Conservation (phyloP, 2,329 filamentous ascomycete genomes). For the Colletotrichum horii region DNA sequence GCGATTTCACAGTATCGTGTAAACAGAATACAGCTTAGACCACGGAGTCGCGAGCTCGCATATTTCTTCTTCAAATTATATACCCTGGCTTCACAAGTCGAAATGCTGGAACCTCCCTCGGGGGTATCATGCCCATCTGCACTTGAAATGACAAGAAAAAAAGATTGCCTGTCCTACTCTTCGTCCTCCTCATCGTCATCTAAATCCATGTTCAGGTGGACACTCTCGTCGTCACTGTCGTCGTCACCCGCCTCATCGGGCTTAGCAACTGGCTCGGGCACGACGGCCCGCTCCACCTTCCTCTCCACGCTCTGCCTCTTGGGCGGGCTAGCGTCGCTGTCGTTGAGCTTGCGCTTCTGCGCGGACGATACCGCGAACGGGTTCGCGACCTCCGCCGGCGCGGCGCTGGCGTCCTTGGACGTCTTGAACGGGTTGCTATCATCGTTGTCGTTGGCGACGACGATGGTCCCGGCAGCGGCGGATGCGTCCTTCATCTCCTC, state of each 20-base stretch:
- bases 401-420: slow-evolving; percentile 22
- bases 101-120: neutral
- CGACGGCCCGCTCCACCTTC: neutral
- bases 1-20: slow-evolving; percentile 8
- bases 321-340: slow-evolving; percentile 28
- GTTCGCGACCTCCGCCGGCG: slow-evolving; percentile 17
- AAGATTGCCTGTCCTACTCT: neutral
- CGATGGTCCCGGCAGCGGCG: neutral
- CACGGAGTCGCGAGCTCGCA: neutral
- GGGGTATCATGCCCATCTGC: slow-evolving; percentile 15
- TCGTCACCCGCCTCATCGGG: slow-evolving; percentile 39
- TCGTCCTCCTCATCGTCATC: slow-evolving; percentile 54
- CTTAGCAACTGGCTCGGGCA: neutral
- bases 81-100: neutral
- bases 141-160: neutral
- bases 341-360: slow-evolving; percentile 48
- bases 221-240: slow-evolving; percentile 58
- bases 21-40: slow-evolving; percentile 7
- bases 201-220: slow-evolving; percentile 65
- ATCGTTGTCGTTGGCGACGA: neutral
- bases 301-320: slow-evolving; percentile 24
- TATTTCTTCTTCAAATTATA: neutral
- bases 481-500: slow-evolving; percentile 31
- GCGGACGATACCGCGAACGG: slow-evolving; percentile 21
- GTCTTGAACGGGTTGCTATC: slow-evolving; percentile 39